Evolutionary conservation across 352 stramenopile genomes (phyloP), one percentile per base, ranked within the genome.

Genomic region (Pythium brachiatum): DNA sequence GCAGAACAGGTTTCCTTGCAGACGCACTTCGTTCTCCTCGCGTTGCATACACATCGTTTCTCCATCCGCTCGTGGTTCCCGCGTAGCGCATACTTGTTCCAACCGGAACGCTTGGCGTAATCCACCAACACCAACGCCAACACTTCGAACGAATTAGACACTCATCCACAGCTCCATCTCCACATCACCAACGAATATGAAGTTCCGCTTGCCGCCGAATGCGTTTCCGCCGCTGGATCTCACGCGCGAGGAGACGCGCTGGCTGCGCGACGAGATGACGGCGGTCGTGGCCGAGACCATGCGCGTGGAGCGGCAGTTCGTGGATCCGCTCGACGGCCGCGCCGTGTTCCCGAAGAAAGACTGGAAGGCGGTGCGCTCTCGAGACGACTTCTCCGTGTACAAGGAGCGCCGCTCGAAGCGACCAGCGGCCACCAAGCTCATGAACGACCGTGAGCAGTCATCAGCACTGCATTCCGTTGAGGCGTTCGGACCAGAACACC

Each of bases 281-380:
- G 62, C 69, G 16, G 68, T 86, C 1, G 63, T 86, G 18, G 66
- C 31, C 20, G 76, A 84, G 55, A 80, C 69, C 21, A 36, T 86
- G n/a, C 64, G 60, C 26, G 67, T 62, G 16, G 73, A 81, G 57
- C 70, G 81, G 62, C 52, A 57, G 23, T 83, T 73, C 65, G 34
- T 81, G 7, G 46, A 66, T 1, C 47, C 67, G 48, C 25, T 11
- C 8, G 57, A 51, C 53, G 60, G 60, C 60, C 60, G 65, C 55
- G 58, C 58, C 12, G 27, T 25, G 9, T 63, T 89, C 48, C 59
- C 56, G 2, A 59, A 55, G n/a, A 29, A 64, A 2, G 44, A 74
- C 15, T 89, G 78, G 76, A 64, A 63, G 59, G 43, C 65, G 16
- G 62, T 86, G 21, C 72, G 73, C 3, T 43, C 64, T 23, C 44